These are phyloP conservation scores for Cytospora piceae DNA, from an alignment of 2,329 filamentous ascomycete species.

Conservation along the genomic window DNA sequence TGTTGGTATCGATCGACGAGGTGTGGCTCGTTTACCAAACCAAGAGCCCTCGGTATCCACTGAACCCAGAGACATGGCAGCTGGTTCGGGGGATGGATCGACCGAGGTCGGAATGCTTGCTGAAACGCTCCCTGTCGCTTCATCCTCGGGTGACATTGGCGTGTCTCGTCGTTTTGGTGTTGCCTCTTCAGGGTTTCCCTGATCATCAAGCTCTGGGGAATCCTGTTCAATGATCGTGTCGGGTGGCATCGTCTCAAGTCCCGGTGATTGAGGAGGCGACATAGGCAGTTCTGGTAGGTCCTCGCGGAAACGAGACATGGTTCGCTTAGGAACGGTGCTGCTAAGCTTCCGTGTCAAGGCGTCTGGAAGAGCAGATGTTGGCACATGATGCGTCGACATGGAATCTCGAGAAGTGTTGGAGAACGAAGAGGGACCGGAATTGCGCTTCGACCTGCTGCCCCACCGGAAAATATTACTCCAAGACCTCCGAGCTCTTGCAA, in stretches of 20 bases:
- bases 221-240: constrained; percentile 34
- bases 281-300: constrained; percentile 85
- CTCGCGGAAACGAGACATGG: constrained; percentile 89
- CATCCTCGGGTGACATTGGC: constrained; percentile 30
- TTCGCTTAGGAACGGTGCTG: constrained; percentile 68
- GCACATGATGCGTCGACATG: constrained; percentile 58
- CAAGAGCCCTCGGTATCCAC: constrained; percentile 96
- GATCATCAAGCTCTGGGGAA: constrained; percentile 30
- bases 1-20: constrained; percentile 44
- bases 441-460: constrained; percentile 61
- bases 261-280: constrained; percentile 84
- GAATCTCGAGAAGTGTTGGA: constrained; percentile 91
- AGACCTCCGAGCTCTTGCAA: constrained; percentile 46
- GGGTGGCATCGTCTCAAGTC: constrained; percentile 51
- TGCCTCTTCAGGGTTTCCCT: constrained; percentile 33
- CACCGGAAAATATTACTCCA: constrained; percentile 80
- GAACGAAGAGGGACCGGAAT: constrained; percentile 73
- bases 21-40: constrained; percentile 58
- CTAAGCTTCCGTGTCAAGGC: constrained; percentile 41
- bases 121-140: constrained; percentile 8
- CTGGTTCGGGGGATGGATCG: constrained; percentile 58
- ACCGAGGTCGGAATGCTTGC: constrained; percentile 32
- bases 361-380: constrained; percentile 37
- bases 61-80: constrained; percentile 87
- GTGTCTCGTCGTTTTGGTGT: constrained; percentile 38